phyloP scores from a whole-genome alignment of 1,139 yeast species.

The Lodderomyces theae region DNA sequence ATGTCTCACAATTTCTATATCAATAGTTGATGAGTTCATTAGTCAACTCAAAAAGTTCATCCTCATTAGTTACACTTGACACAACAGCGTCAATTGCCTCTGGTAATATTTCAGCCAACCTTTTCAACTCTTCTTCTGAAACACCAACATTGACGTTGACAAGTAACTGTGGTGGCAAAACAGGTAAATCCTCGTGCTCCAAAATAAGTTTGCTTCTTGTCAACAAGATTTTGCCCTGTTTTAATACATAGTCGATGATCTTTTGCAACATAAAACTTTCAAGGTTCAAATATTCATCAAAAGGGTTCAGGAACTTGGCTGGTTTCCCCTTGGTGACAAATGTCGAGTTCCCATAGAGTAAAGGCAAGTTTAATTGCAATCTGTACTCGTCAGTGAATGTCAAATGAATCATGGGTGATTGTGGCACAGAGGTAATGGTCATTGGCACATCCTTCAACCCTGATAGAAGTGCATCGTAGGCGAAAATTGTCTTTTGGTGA shows the following conservation, averaged over 20 bases:
- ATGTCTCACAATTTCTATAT: background rate
- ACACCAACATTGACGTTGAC: slow-evolving; percentile 58
- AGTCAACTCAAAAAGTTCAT: slow-evolving; percentile 20
- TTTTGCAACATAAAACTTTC: slow-evolving; percentile 65
- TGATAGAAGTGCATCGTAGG: slow-evolving; percentile 15
- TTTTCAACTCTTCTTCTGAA: slow-evolving; percentile 48
- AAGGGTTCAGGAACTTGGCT: slow-evolving; percentile 31
- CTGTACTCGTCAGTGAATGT: slow-evolving; percentile 47
- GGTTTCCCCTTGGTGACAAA: slow-evolving; percentile 41
- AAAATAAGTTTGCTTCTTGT: slow-evolving; percentile 68
- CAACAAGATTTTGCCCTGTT: slow-evolving; percentile 55
- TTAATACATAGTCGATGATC: slow-evolving; percentile 54
- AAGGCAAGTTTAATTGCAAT: slow-evolving; percentile 42
- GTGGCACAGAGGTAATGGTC: slow-evolving; percentile 53
- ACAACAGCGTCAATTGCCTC: slow-evolving; percentile 21
- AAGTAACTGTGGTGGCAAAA: slow-evolving; percentile 66
- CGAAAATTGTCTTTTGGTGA: slow-evolving; percentile 22
- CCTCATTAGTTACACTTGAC: slow-evolving; percentile 15
- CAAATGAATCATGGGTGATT: slow-evolving; percentile 69
- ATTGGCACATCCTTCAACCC: slow-evolving; percentile 30
- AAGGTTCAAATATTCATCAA: slow-evolving; percentile 47
- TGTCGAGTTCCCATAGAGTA: slow-evolving; percentile 43
- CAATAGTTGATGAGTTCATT: slow-evolving; percentile 18
- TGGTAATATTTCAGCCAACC: slow-evolving; percentile 18
- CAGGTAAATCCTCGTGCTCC: slow-evolving; percentile 74